Conservation (phyloP, 441 rosid genomes). For the Dalechampia spathulata region DNA sequence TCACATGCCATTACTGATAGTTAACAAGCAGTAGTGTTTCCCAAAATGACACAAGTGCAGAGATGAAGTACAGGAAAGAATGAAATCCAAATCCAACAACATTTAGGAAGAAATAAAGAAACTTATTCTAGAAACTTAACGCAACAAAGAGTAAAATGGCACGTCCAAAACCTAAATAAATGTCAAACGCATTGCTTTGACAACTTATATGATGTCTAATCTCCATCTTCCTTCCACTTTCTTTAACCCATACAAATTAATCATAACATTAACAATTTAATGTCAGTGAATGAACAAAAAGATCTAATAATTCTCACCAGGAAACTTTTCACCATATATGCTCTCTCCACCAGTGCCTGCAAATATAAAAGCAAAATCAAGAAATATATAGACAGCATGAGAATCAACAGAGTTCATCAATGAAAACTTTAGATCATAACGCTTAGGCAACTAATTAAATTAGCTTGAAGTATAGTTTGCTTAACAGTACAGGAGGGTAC, state of each 20-base stretch:
- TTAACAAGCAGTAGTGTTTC: too few species aligned
- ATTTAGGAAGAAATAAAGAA: background rate
- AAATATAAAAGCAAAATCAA: conserved; percentile 15
- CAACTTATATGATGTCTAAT: background rate
- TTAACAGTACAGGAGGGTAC: too few species aligned
- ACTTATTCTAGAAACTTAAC: background rate
- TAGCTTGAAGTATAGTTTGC: too few species aligned
- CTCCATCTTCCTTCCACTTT: background rate
- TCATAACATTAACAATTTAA: background rate
- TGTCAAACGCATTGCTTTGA: background rate
- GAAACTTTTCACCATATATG: conserved; percentile 74
- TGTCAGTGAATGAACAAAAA: conserved; percentile 3
- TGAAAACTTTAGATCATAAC: background rate
- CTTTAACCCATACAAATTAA: background rate
- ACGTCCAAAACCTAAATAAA: background rate
- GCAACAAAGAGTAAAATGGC: background rate
- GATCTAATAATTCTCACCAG: conserved; percentile 47
- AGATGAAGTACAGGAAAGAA: too few species aligned
- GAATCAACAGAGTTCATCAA: background rate
- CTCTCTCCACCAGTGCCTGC: conserved; percentile 91
- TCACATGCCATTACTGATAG: too few species aligned
- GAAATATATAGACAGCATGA: background rate
- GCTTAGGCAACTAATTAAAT: too few species aligned
- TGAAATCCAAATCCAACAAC: background rate
- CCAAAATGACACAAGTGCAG: too few species aligned